Evolutionary conservation across 2,329 filamentous ascomycete genomes (phyloP).

Genomic region (Aspergillus amoenus): DNA sequence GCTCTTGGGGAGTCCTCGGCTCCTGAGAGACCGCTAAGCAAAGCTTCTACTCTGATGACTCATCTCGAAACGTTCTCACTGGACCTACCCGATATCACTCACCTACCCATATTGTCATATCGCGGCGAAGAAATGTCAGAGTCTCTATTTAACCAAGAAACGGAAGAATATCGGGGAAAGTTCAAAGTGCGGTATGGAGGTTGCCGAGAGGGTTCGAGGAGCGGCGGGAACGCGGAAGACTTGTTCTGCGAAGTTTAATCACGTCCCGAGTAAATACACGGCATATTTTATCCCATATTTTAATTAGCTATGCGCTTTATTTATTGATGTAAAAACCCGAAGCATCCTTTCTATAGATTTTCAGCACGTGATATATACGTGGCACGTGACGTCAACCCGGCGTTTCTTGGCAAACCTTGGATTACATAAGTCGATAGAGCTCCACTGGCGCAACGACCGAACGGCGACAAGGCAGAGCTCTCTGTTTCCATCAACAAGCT

Average conservation of each 20-base stretch:
- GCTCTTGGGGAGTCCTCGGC: slow-evolving; percentile 2
- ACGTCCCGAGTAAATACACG: neutral
- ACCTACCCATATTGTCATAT: slow-evolving; percentile 64
- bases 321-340: neutral
- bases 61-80: slow-evolving; percentile 48
- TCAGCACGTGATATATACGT: neutral
- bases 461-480: slow-evolving; percentile 24
- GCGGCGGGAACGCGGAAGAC: slow-evolving; percentile 50
- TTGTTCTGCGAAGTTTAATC: slow-evolving; percentile 61
- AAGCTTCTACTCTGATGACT: slow-evolving; percentile 48
- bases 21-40: slow-evolving; percentile 30
- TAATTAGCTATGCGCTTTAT: neutral
- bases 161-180: slow-evolving; percentile 53
- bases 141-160: slow-evolving; percentile 42
- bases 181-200: slow-evolving; percentile 69
- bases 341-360: neutral
- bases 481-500: slow-evolving; percentile 28
- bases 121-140: slow-evolving; percentile 51
- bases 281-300: neutral
- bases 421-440: slow-evolving; percentile 28
- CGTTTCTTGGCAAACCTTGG: slow-evolving; percentile 13
- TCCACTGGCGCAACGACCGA: slow-evolving; percentile 28
- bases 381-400: slow-evolving; percentile 3
- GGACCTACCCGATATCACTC: slow-evolving; percentile 48
- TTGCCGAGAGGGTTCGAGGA: slow-evolving; percentile 50